phyloP scores from a whole-genome alignment of 2,329 filamentous ascomycete genomes.

The Graphilbum sp. region DNA sequence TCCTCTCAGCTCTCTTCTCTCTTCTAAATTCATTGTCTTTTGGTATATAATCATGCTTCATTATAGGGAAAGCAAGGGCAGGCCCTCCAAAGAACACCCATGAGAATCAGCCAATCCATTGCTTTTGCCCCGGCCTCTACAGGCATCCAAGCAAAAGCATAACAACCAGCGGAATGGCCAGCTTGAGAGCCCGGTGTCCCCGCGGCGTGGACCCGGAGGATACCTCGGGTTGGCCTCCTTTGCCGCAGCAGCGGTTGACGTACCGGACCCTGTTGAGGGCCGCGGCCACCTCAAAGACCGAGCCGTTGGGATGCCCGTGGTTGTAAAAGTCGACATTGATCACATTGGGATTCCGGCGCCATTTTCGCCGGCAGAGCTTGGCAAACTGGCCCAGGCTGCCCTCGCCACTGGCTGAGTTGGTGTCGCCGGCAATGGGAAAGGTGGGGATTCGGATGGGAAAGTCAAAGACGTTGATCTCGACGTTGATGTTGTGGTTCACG shows the following conservation, averaged over 20 bases:
- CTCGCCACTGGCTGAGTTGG: constrained; percentile 48
- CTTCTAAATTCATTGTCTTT: too few species aligned
- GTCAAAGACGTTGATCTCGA: constrained; percentile 42
- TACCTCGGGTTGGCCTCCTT: neutral
- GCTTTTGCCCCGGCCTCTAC: too few species aligned
- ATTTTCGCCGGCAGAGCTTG: constrained; percentile 44
- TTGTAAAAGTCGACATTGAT: constrained; percentile 81
- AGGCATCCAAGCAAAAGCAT: too few species aligned
- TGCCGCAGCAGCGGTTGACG: constrained; percentile 14
- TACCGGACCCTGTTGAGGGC: constrained; percentile 59
- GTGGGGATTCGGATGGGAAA: constrained; percentile 54
- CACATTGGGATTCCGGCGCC: constrained; percentile 58
- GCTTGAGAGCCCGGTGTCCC: too few species aligned
- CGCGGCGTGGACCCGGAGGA: neutral
- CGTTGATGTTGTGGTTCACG: constrained; percentile 83
- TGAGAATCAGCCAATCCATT: too few species aligned
- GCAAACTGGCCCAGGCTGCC: constrained; percentile 54
- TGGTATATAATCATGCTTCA: too few species aligned
- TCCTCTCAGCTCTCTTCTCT: too few species aligned
- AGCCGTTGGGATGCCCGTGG: constrained; percentile 45
- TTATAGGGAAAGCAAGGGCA: too few species aligned
- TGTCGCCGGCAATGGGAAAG: constrained; percentile 50
- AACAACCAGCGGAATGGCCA: too few species aligned
- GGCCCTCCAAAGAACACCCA: too few species aligned
- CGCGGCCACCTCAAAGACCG: constrained; percentile 62